Evolutionary conservation across 331 rosid species (phyloP), one percentile per base, ranked within the genome.

Genomic region (Phaseolus coccineus): DNA sequence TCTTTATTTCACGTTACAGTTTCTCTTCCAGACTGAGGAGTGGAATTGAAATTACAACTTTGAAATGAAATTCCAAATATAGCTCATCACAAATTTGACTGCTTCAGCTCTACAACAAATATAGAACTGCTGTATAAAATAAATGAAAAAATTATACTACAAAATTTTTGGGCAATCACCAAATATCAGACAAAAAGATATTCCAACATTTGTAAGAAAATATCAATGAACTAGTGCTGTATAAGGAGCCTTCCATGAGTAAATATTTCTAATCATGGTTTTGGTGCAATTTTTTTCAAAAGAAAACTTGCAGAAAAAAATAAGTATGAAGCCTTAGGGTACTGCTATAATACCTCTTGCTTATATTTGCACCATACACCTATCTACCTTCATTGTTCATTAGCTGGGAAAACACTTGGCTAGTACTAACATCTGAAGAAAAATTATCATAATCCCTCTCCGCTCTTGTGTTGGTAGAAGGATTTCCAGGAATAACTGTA

Each of bases 371-470:
- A 69, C 77, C 76, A 71, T 58, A 61, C 61, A 15, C 50, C 86
- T 87, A 96, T 90, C 99, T 91, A 70, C 99, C 98, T 74, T 88
- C 92, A 53, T 90, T 96, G 80, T 85, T 93, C 70, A 96, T 87
- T 89, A 96, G 88, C 81, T 96, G 98, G 31, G 99, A 96, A 86
- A 93, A 96, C 40, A 91, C 95, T 84, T 76, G 77, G 80, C 92
- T 93, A 52, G 93, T 86, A 84, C 90, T 89, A 19, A 86, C 73
- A 78, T 90, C 97, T 51, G 87, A 83, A 73, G 65, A 79, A 40
- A 78, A 81, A 80, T 76, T 71, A 40, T 59, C 87, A 79, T 84
- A 85, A 64, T 61, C 83, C 52, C 84, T 88, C 47, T 73, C 85
- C 33, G 59, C 63, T 79, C 88, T 83, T 65, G 71, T 46, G 71